Conservation (phyloP, 108 stramenopile genomes). For the Nitzschia sp. region DNA sequence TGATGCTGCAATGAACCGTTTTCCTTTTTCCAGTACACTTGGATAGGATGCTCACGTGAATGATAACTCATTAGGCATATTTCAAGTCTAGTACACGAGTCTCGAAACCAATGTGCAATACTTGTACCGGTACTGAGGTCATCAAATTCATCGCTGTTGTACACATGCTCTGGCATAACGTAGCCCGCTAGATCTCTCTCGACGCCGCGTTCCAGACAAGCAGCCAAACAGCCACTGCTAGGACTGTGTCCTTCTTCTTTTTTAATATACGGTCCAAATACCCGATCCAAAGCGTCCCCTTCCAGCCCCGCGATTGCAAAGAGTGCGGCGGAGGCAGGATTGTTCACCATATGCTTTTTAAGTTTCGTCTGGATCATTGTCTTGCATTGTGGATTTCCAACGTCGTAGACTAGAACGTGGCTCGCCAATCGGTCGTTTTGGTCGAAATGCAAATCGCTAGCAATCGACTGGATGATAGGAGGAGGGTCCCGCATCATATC, state of each 20-base stretch:
- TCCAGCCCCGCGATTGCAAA: constrained; percentile 6
- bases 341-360: not conserved
- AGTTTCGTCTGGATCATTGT: not conserved
- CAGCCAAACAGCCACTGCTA: constrained; percentile 14
- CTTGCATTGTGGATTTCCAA: not conserved
- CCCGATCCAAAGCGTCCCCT: constrained; percentile 19
- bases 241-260: not conserved
- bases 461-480: constrained; percentile 15
- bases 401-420: constrained; percentile 19
- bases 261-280: constrained; percentile 12
- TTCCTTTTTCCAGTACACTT: constrained; percentile 50
- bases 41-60: constrained; percentile 24
- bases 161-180: constrained; percentile 27
- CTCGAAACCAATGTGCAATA: constrained; percentile 8
- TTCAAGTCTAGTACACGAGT: constrained; percentile 45
- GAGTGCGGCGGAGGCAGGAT: not conserved
- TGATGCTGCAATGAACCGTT: constrained; percentile 21
- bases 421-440: constrained; percentile 18
- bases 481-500: not conserved
- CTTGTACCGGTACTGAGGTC: not conserved
- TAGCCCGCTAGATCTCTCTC: constrained; percentile 18
- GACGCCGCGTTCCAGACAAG: constrained; percentile 38
- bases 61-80: constrained; percentile 62
- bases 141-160: not conserved
- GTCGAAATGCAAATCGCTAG: constrained; percentile 14